These are phyloP conservation scores for Candida sp. DNA, from an alignment of 1,139 yeast species.

Conservation along the genomic window DNA sequence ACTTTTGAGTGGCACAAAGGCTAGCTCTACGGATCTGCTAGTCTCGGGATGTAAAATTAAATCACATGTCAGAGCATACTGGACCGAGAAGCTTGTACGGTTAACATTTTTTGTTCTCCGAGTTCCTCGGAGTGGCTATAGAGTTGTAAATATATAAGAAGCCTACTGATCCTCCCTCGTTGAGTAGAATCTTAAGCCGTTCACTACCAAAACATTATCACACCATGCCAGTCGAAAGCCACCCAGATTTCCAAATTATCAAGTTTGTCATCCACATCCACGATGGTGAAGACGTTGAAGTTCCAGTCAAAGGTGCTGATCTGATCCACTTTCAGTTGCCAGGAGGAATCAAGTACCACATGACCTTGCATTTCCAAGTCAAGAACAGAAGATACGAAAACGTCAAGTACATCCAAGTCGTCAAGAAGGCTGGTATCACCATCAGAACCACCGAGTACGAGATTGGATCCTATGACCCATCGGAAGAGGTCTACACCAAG, in stretches of 20 bases:
- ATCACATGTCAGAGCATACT: background rate
- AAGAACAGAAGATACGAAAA: constrained; percentile 32
- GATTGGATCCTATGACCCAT: constrained; percentile 37
- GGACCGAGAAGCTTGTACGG: background rate
- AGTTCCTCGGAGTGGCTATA: background rate
- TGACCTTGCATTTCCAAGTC: constrained; percentile 40
- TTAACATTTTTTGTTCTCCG: background rate
- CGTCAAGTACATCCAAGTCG: constrained; percentile 40
- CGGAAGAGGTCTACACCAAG: constrained; percentile 29
- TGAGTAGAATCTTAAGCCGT: too few species aligned
- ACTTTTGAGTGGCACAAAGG: background rate
- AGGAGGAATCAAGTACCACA: constrained; percentile 40
- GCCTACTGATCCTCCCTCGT: background rate
- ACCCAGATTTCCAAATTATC: constrained; percentile 38
- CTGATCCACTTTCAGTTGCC: constrained; percentile 37
- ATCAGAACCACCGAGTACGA: constrained; percentile 35
- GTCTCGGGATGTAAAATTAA: background rate
- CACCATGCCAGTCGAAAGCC: constrained; percentile 9
- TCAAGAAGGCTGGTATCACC: constrained; percentile 43
- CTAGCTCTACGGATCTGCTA: too few species aligned
- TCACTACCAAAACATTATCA: too few species aligned
- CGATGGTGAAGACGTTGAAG: constrained; percentile 33
- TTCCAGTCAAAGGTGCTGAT: constrained; percentile 35
- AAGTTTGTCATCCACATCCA: constrained; percentile 36
- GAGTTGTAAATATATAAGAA: background rate